Base-by-base conservation (phyloP, 495 filamentous ascomycete genomes). In the Hapsidospora chrysogenum region DNA sequence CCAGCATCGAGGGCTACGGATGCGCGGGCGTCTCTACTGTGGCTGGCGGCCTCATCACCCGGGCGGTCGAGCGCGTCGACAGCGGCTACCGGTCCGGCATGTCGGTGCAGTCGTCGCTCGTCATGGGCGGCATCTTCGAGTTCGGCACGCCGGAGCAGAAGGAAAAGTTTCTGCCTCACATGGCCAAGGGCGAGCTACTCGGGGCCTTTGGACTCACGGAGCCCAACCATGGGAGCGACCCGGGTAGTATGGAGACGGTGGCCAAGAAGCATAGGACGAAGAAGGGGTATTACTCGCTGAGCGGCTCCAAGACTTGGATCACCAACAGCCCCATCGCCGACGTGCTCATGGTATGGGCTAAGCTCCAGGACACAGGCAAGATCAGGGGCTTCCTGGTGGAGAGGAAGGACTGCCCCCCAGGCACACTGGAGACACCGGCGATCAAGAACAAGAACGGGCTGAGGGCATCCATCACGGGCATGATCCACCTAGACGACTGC, bases 281-380 rank as follows among this genome's bases (percentile, higher is more conserved):
- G 65, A 76, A 82, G 48, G 86, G 85, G 3, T 80, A 81, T 46
- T 80, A 79, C 35, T 66, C 77, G 22, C 58, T 97, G 21, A 79
- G 71, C 28, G 89, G 89, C 2, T 64, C 82, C 28, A 97, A 97
- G 66, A 96, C 92, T 0, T 97, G 89, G 89, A 97, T 97, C 47
- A 96, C 89, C 29, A 97, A 96, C 62, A 87, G 81, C 9, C 89
- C 89, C 18, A 94, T 96, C 42, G 72, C 85, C 4, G 87, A 97
- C 47, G 60, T 97, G 9, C 57, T 95, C 35, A 57, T 97, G 33
- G 80, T 97, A 6, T 97, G 89, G 89, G 89, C 87, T 4, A 95
- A 94, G 59, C 61, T 92, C 27, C 70, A 89, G 40, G 73, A 70
- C 31, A 92, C 82, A 11, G 85, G 85, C 26, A 94, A 92, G 62